phyloP scores from a whole-genome alignment of 306 rosid species.

The Vigna angularis region DNA sequence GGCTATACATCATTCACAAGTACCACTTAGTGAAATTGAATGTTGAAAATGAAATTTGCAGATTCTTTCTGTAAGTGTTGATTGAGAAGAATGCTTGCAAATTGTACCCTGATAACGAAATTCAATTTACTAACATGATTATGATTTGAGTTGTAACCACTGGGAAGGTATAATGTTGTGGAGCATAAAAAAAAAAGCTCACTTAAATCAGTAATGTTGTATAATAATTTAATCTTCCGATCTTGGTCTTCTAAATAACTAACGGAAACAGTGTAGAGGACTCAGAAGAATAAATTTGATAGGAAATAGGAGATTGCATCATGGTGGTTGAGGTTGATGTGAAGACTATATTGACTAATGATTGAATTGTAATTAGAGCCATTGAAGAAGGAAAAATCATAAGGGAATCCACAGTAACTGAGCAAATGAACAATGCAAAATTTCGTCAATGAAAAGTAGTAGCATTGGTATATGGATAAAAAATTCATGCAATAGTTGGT shows the following conservation, averaged over 20 bases:
- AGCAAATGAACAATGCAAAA: conserved; percentile 20
- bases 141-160: conserved; percentile 2
- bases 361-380: conserved; percentile 24
- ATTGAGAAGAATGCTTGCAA: not conserved
- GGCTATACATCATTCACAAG: not conserved
- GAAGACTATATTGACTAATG: conserved; percentile 12
- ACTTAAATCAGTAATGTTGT: conserved; percentile 1
- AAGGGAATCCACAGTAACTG: conserved; percentile 14
- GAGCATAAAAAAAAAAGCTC: not conserved
- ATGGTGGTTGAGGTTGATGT: conserved; percentile 25
- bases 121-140: not conserved
- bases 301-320: conserved; percentile 4
- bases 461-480: conserved; percentile 23
- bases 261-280: not conserved
- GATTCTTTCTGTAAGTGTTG: not conserved
- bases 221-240: not conserved
- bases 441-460: not conserved
- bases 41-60: conserved; percentile 6
- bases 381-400: conserved; percentile 14
- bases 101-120: not conserved
- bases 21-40: conserved; percentile 3
- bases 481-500: conserved; percentile 31
- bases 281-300: not conserved
- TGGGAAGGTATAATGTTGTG: conserved; percentile 20
- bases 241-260: conserved; percentile 6